Evolutionary conservation across 2,329 filamentous ascomycete genomes (phyloP).

Genomic region (Paradendryphiella salina): DNA sequence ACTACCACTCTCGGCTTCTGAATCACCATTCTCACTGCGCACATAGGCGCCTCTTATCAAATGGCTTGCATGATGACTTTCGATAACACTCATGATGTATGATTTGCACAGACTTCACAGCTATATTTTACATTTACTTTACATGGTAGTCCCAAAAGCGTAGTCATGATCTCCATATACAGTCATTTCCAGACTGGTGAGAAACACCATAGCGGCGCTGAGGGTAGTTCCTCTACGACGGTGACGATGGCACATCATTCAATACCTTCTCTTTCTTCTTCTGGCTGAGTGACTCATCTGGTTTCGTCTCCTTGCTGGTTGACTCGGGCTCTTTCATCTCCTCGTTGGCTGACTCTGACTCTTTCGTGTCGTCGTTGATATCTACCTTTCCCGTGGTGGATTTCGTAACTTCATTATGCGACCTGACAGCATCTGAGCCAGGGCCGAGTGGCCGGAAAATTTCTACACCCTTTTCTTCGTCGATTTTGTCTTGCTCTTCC

Average conservation of each 20-base stretch:
- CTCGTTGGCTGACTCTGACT: neutral
- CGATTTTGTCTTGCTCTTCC: conserved; percentile 56
- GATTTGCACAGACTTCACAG: neutral
- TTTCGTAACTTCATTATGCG: neutral
- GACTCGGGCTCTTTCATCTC: neutral
- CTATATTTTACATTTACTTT: conserved; percentile 1
- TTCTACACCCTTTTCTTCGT: conserved; percentile 50
- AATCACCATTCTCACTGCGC: neutral
- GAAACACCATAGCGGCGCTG: neutral
- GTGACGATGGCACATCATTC: conserved; percentile 5
- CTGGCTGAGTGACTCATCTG: conserved; percentile 2
- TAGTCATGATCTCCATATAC: too few species aligned
- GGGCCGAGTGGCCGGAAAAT: conserved; percentile 42
- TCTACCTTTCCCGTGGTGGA: neutral
- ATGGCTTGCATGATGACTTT: neutral
- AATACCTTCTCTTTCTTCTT: conserved; percentile 7
- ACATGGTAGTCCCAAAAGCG: neutral
- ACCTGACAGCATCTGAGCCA: conserved; percentile 21
- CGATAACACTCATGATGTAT: neutral
- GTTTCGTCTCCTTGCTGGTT: neutral
- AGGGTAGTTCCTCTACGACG: neutral
- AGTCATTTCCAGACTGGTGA: neutral
- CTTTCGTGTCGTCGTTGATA: neutral
- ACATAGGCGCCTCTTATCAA: neutral
- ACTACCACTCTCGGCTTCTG: neutral